Percentiles rank a stretch among this genome's conserved stretches.
Conservation (phyloP, 306 rosid species). For the Hippophae gyantsensis region DNA sequence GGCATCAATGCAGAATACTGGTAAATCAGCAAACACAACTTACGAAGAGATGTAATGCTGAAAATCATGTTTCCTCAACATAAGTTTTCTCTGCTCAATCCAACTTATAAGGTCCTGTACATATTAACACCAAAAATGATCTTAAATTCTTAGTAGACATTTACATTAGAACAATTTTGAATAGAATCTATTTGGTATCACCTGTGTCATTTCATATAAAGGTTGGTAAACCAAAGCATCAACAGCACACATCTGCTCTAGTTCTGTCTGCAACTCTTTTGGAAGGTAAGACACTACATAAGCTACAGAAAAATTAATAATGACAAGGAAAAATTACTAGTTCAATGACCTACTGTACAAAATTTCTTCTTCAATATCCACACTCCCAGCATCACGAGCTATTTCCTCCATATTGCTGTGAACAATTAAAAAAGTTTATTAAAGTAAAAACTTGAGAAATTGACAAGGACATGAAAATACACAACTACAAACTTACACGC, state of each 20-base stretch:
- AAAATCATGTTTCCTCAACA: conserved; percentile 69
- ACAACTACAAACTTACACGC: not conserved
- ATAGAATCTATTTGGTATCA: conserved; percentile 21
- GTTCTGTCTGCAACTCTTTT: conserved; percentile 71
- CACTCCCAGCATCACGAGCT: conserved; percentile 86
- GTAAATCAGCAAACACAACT: conserved; percentile 15
- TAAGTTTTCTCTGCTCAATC: conserved; percentile 58
- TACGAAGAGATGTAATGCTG: conserved; percentile 81
- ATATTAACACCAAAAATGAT: conserved; percentile 13
- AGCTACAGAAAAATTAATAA: conserved; percentile 17
- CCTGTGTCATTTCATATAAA: conserved; percentile 83
- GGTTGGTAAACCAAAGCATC: conserved; percentile 65
- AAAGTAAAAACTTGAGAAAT: not conserved
- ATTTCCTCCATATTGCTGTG: conserved; percentile 94
- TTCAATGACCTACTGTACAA: conserved; percentile 61
- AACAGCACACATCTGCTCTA: conserved; percentile 48
- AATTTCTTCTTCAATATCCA: conserved; percentile 69
- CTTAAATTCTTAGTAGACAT: conserved; percentile 10
- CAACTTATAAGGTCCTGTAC: conserved; percentile 77
- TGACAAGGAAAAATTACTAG: conserved; percentile 15
- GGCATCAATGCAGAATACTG: conserved; percentile 1
- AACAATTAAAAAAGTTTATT: conserved; percentile 12
- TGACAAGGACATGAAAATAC: no score
- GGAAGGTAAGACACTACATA: conserved; percentile 22
- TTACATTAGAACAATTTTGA: conserved; percentile 10